Base-by-base conservation (phyloP, 306 rosid genomes). In the Morella rubra region DNA sequence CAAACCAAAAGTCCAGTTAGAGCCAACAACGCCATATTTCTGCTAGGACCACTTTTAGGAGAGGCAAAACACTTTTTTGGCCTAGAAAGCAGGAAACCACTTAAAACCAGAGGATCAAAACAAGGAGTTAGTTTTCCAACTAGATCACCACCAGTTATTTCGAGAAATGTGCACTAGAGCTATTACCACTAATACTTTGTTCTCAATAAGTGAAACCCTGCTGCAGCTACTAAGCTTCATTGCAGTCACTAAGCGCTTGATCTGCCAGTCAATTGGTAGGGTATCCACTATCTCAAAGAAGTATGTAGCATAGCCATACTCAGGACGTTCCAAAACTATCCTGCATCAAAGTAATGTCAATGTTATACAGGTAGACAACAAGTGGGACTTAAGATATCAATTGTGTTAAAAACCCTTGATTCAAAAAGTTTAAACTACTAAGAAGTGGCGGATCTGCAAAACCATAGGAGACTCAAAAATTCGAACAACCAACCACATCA, bases 251-350 rank as follows among this genome's bases (percentile, higher is more conserved):
- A 94, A 76, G 67, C 98, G 93, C 87, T 90, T 91, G 88, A 91
- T 83, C 82, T 94, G 97, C 98, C 98, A 94, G 24, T 79, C 84
- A 76, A 87, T 72, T 27, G 98, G 94, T 75, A 89, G 75, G 58
- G 91, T 86, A 71, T 84, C 76, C 65, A 90, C 83, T 68, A 91
- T 88, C 86, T 94, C 98, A 86, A 94, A 94, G 83, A 94, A 94
- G 80, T 94, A 94, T 49, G 98, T 94, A 8, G 98, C 98, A 79
- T 79, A 91, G 44, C 98, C 98, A 81, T 94, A 94, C 84, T 91
- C 98, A 0, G 98, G 98, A 58, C 97, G 96, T 86, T 94, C 98
- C 54, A 94, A 80, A 75, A 94, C 98, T 76, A 94, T 80, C 87
- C 98, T 94, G 89, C 90, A 86, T 69, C 55, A 74, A 82, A 72